Evolutionary conservation across 148 eudicot genomes (phyloP), one percentile per base, ranked within the genome.

Genomic region (Limonium bicolor): DNA sequence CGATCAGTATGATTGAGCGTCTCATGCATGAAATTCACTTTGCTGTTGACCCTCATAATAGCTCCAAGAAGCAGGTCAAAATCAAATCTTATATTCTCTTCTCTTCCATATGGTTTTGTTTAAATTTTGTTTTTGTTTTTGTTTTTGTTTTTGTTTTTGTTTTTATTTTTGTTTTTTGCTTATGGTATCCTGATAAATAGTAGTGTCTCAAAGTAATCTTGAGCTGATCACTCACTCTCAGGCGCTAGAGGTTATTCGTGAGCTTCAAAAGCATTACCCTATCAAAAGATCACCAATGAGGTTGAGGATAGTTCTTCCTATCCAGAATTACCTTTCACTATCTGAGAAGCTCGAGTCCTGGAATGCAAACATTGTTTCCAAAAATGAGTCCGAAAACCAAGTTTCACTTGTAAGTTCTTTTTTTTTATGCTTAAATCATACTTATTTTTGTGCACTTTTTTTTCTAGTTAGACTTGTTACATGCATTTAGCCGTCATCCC

Each of bases 1-100:
- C 97, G 5, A 84, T 88, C 36, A 88, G 95, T 67, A 88, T 88
- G 97, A 77, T 88, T 70, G 97, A 88, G 50, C 94, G 94, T 50
- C 68, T 88, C 47, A 88, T 88, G 97, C 97, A 80, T 66, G 97
- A 84, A 40, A 84, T 77, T 15, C 97, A 88, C 69, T 88, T 77
- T 71, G 97, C 97, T 34, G 93, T 88, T 50, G 97, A 88, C 63
- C 95, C 92, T 11, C 67, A 77, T 55, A 75, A 68, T 65, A 88
- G 64, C 69, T 88, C 97, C 17, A 88, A 88, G 72, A 88, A 88
- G 51, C 97, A 88, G 95, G 97, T 84, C 48, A 29, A 34, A 31
- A 31, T 12, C 20, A 7, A 27, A 7, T 3, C 25, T 24, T 36
- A 51, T 34, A 17, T 25, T 60, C 36, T 22, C 4, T 4, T 46